These are phyloP conservation scores for Penicillium roqueforti DNA, from an alignment of 495 filamentous ascomycete genomes.

Conservation along the genomic window DNA sequence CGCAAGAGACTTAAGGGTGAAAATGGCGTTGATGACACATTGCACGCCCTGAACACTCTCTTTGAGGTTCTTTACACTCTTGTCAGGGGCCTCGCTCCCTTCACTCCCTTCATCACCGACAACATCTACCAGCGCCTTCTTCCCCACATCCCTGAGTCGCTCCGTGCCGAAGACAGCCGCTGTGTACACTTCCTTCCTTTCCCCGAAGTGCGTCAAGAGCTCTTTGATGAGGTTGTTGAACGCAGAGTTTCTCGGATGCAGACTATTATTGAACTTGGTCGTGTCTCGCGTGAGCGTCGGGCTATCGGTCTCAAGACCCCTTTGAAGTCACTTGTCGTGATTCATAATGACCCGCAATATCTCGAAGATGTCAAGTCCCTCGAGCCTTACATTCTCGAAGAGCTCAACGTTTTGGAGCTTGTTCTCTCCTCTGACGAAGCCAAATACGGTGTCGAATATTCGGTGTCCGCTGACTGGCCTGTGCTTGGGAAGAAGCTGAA, in stretches of 20 bases:
- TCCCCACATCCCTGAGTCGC: conserved; percentile 65
- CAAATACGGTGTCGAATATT: conserved; percentile 88
- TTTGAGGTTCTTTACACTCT: conserved; percentile 94
- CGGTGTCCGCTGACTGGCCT: conserved; percentile 84
- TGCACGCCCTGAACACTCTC: conserved; percentile 90
- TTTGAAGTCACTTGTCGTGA: conserved; percentile 82
- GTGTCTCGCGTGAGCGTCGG: conserved; percentile 79
- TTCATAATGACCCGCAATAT: conserved; percentile 78
- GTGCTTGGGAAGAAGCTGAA: conserved; percentile 94
- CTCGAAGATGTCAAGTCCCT: conserved; percentile 83
- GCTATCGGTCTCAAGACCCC: conserved; percentile 85
- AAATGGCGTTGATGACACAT: conserved; percentile 79
- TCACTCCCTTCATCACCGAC: conserved; percentile 93
- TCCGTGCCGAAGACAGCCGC: conserved; percentile 64
- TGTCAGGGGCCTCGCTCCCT: conserved; percentile 81
- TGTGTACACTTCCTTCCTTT: conserved; percentile 92
- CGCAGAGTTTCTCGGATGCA: conserved; percentile 88
- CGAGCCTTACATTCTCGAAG: conserved; percentile 79
- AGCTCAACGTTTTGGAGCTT: conserved; percentile 86
- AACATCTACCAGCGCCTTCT: conserved; percentile 88
- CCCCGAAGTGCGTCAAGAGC: conserved; percentile 79
- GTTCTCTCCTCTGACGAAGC: conserved; percentile 81
- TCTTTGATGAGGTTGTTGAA: conserved; percentile 85
- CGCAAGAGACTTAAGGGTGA: conserved; percentile 93
- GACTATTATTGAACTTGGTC: conserved; percentile 84